Percentiles rank a stretch among this genome's conserved stretches.
Evolutionary conservation across 2,329 filamentous ascomycete species (phyloP).

Genomic region (Didymosphaeria variabile): DNA sequence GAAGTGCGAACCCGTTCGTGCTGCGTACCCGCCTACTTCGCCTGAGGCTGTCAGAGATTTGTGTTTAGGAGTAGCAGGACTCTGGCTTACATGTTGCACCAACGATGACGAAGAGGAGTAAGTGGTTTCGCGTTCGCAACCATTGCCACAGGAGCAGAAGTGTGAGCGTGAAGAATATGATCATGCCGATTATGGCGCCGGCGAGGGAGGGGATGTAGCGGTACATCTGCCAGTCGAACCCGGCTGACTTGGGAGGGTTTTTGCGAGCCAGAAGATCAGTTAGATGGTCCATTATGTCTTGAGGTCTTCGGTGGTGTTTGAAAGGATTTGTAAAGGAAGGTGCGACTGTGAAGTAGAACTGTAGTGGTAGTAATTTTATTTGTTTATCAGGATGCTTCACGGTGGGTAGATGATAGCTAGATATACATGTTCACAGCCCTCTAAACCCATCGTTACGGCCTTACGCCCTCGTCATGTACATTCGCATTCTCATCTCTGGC

Average conservation of each 20-base stretch:
- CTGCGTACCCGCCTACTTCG: constrained; percentile 54
- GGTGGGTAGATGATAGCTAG: constrained; percentile 1
- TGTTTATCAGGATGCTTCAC: constrained; percentile 22
- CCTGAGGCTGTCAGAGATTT: constrained; percentile 31
- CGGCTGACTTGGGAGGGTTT: constrained; percentile 29
- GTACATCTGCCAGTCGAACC: constrained; percentile 47
- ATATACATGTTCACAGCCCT: constrained; percentile 4
- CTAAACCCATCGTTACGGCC: neutral
- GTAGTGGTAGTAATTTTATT: neutral
- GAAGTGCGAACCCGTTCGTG: constrained; percentile 50
- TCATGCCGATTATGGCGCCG: constrained; percentile 33
- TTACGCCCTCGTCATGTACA: neutral
- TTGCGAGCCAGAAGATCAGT: too few species aligned
- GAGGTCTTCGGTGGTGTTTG: neutral
- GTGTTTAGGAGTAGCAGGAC: neutral
- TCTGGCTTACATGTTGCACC: constrained; percentile 36
- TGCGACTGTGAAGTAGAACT: neutral
- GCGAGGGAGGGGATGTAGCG: constrained; percentile 41
- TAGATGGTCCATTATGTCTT: neutral
- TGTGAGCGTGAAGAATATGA: constrained; percentile 35
- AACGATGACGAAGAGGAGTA: constrained; percentile 38
- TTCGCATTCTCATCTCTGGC: constrained; percentile 19
- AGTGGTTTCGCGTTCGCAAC: constrained; percentile 24
- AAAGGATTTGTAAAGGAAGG: neutral
- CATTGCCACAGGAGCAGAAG: constrained; percentile 34